A percentile compares a stretch with the other conserved stretches of the same genome.
phyloP scores from a whole-genome alignment of 176 grass and related monocot species.

The Tuctoria greenei region DNA sequence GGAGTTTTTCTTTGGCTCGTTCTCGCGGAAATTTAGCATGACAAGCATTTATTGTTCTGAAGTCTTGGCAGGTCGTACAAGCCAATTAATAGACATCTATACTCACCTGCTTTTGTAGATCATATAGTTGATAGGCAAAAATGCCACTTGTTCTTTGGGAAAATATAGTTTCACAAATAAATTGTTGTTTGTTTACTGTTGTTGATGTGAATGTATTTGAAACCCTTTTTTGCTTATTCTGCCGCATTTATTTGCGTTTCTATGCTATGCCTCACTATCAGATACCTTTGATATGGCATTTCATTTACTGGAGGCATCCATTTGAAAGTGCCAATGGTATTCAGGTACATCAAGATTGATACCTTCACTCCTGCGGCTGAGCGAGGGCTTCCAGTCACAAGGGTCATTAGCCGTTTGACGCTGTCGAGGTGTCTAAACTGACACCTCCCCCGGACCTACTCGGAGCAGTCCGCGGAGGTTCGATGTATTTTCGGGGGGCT shows the following conservation, averaged over 20 bases:
- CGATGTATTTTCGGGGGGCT: too few relatives aligned
- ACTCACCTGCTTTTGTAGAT: neutral
- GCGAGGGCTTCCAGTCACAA: slow-evolving; percentile 86
- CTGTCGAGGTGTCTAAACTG: too few relatives aligned
- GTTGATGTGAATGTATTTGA: neutral
- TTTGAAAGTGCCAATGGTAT: slow-evolving; percentile 52
- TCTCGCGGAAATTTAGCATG: neutral
- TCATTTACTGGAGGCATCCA: slow-evolving; percentile 26
- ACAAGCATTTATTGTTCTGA: neutral
- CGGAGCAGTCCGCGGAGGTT: too few relatives aligned
- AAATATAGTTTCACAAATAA: too few relatives aligned
- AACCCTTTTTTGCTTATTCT: neutral
- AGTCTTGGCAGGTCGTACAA: neutral
- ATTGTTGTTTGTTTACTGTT: neutral
- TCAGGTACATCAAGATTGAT: slow-evolving; percentile 98
- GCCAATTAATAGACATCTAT: neutral
- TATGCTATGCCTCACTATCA: neutral
- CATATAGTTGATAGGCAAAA: neutral
- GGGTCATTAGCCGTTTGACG: slow-evolving; percentile 95
- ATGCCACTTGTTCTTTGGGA: too few relatives aligned
- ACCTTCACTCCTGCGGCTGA: slow-evolving; percentile 92
- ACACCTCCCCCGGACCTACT: too few relatives aligned
- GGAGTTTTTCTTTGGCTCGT: neutral
- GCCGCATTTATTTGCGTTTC: neutral
- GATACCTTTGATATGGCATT: neutral